Percentiles rank a stretch among this genome's conserved stretches.
These are phyloP conservation scores for Penicillium sp. DNA, from an alignment of 2,329 filamentous ascomycete species.

Conservation along the genomic window DNA sequence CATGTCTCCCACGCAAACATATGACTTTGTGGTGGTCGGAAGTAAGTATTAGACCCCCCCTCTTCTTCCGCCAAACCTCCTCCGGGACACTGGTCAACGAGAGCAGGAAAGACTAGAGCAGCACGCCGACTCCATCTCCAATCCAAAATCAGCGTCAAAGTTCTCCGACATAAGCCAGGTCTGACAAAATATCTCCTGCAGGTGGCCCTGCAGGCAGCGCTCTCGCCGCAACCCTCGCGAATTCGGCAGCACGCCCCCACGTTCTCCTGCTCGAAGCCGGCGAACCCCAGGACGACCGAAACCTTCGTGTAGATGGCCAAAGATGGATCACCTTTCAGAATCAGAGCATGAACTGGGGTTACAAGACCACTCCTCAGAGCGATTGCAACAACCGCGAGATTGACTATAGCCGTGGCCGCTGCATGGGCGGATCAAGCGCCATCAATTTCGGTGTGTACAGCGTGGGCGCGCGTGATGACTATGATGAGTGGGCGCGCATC, in stretches of 20 bases:
- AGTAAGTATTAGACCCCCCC: too few species aligned
- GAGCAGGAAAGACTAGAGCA: too few species aligned
- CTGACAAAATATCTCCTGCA: background rate
- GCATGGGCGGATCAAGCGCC: constrained; percentile 15
- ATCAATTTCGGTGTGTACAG: constrained; percentile 20
- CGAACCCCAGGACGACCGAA: constrained; percentile 41
- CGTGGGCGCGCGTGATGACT: constrained; percentile 18
- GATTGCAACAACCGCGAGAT: constrained; percentile 26
- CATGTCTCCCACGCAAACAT: too few species aligned
- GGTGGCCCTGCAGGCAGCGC: constrained; percentile 52
- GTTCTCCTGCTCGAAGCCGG: constrained; percentile 58
- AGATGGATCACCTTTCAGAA: constrained; percentile 48
- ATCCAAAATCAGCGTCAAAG: too few species aligned
- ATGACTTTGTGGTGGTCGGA: too few species aligned
- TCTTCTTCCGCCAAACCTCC: too few species aligned
- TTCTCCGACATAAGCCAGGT: too few species aligned
- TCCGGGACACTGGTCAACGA: too few species aligned
- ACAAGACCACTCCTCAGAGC: constrained; percentile 44
- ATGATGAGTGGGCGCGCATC: constrained; percentile 18
- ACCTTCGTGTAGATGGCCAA: constrained; percentile 46
- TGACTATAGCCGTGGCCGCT: constrained; percentile 15
- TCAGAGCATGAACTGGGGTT: constrained; percentile 48
- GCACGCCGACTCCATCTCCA: too few species aligned
- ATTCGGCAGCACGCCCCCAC: constrained; percentile 42
- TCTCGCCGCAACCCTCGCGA: constrained; percentile 49